Conservation (phyloP, 192 early-diverging fungal genomes). For the Gigaspora rosea region DNA sequence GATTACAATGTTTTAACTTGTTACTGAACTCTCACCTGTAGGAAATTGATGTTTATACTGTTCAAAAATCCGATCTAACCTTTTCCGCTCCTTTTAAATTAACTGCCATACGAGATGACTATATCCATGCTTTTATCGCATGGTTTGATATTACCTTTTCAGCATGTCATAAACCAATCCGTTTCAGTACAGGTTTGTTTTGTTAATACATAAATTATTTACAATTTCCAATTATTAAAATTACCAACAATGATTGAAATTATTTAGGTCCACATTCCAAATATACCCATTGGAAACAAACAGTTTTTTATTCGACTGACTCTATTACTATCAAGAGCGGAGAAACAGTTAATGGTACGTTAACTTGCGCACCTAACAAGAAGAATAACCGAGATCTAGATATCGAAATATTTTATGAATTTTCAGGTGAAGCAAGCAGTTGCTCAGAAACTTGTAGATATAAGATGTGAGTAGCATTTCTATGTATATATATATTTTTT, state of each 20-base stretch:
- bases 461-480: slow-evolving; percentile 39
- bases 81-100: slow-evolving; percentile 75
- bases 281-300: slow-evolving; percentile 99
- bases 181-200: slow-evolving; percentile 41
- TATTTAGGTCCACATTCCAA: slow-evolving; percentile 69
- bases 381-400: slow-evolving; percentile 94
- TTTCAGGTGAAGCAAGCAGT: slow-evolving; percentile 38
- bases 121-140: slow-evolving; percentile 77
- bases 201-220: background rate
- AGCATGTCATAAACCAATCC: slow-evolving; percentile 57
- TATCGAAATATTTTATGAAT: slow-evolving; percentile 68
- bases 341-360: slow-evolving; percentile 65
- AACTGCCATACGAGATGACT: slow-evolving; percentile 59
- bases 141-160: slow-evolving; percentile 96
- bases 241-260: slow-evolving; percentile 31
- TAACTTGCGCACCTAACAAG: slow-evolving; percentile 65
- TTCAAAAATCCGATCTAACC: slow-evolving; percentile 67
- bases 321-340: slow-evolving; percentile 77
- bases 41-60: slow-evolving; percentile 71
- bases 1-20: background rate
- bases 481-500: background rate
- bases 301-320: slow-evolving; percentile 76
- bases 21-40: background rate
- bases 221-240: background rate
- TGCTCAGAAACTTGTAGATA: slow-evolving; percentile 47